A percentile compares a stretch with the other conserved stretches of the same genome.
Evolutionary conservation across 2,329 filamentous ascomycete genomes (phyloP).

Genomic region (Claviceps sorghi): DNA sequence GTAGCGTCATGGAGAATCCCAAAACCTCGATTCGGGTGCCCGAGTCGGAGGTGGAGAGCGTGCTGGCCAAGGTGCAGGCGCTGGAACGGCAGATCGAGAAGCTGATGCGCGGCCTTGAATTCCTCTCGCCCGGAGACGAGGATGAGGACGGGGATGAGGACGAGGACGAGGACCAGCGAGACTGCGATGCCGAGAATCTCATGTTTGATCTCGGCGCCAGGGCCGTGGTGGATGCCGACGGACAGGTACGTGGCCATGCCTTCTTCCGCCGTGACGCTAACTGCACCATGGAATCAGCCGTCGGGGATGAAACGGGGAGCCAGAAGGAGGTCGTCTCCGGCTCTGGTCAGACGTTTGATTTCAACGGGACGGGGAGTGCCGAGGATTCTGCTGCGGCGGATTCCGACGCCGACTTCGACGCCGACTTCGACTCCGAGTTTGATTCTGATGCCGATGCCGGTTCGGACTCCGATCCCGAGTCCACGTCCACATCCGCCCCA

Average conservation of each 20-base stretch:
- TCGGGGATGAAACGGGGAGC: neutral
- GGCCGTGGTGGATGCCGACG: conserved; percentile 4
- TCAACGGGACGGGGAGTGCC: no score
- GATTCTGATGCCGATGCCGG: no score
- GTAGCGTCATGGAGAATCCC: conserved; percentile 14
- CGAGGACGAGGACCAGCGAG: neutral
- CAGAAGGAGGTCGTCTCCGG: no score
- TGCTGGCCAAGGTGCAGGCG: conserved; percentile 15
- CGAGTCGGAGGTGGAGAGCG: conserved; percentile 11
- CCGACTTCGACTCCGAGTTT: no score
- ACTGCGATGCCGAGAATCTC: conserved; percentile 8
- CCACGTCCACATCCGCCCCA: neutral
- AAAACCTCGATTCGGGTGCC: conserved; percentile 14
- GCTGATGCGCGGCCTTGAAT: conserved; percentile 9
- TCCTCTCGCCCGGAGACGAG: neutral
- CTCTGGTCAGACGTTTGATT: no score
- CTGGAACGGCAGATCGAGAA: conserved; percentile 15
- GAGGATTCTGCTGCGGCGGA: no score
- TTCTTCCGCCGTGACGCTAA: conserved; percentile 13
- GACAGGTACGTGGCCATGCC: conserved; percentile 13
- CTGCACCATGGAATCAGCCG: conserved; percentile 12
- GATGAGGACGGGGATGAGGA: no score
- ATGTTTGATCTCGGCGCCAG: conserved; percentile 7
- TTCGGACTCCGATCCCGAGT: neutral
- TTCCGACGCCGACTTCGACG: no score